Evolutionary conservation across 192 early-diverging fungal genomes (phyloP).

Genomic region (Rhizophagus sp.): DNA sequence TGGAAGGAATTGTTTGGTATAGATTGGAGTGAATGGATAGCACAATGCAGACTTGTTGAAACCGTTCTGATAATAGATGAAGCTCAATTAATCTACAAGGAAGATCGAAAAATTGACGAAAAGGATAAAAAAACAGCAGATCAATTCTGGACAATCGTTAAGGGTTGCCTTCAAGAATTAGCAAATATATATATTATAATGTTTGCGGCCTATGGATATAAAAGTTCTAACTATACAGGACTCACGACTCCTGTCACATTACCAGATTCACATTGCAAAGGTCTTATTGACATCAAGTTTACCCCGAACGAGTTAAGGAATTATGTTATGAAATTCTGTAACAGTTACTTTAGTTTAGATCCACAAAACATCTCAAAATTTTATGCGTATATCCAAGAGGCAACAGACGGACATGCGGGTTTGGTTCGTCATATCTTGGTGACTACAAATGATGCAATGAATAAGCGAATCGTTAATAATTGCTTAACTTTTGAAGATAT

Average conservation of each 20-base stretch:
- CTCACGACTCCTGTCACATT: background rate
- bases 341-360: background rate
- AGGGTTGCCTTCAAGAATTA: background rate
- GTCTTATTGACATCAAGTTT: conserved; percentile 12
- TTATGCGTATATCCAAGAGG: background rate
- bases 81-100: conserved; percentile 20
- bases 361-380: background rate
- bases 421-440: background rate
- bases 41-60: conserved; percentile 15
- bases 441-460: background rate
- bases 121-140: background rate
- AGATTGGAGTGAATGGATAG: conserved; percentile 24
- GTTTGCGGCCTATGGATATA: conserved; percentile 30
- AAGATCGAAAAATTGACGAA: background rate
- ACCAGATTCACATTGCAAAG: background rate
- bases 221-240: background rate
- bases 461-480: background rate
- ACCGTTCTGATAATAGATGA: conserved; percentile 5
- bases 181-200: background rate
- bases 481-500: background rate
- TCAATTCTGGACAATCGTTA: conserved; percentile 23
- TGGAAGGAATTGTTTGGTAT: background rate
- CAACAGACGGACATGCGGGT: background rate
- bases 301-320: background rate
- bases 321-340: background rate